Evolutionary conservation across 148 eudicot species (phyloP).

Genomic region (Dysphania ambrosioides): DNA sequence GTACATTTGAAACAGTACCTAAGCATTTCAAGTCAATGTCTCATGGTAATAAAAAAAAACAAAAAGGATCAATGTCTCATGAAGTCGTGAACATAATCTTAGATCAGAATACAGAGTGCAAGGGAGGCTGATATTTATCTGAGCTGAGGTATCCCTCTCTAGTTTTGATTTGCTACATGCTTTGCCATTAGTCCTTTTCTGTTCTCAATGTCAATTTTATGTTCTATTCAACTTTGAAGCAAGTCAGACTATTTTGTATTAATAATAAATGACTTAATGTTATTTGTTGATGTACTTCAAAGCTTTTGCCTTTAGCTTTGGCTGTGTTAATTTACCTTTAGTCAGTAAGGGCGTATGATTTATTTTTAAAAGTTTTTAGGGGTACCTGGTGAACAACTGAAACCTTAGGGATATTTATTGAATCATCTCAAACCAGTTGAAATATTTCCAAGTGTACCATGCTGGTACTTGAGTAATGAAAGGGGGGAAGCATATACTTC

Average conservation of each 20-base stretch:
- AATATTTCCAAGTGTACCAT: background rate
- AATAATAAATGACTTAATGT: background rate
- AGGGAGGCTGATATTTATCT: background rate
- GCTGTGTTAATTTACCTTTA: too few species aligned
- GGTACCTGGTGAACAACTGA: too few species aligned
- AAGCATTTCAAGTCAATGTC: background rate
- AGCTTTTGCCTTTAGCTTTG: background rate
- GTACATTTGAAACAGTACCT: background rate
- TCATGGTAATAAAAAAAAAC: too few species aligned
- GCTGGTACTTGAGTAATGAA: background rate
- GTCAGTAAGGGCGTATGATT: too few species aligned
- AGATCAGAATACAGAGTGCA: constrained; percentile 3
- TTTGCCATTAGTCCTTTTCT: background rate
- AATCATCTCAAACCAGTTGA: too few species aligned
- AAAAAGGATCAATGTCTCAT: constrained; percentile 3
- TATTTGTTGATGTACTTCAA: background rate
- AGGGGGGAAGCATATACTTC: background rate
- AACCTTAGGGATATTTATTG: too few species aligned
- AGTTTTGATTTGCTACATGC: background rate
- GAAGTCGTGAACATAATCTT: constrained; percentile 1
- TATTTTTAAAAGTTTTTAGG: too few species aligned
- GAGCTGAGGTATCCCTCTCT: constrained; percentile 4
- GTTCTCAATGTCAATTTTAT: background rate
- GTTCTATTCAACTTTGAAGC: background rate
- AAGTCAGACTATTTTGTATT: background rate